Evolutionary conservation across 371 early-diverging fungal species (phyloP), one percentile per base, ranked within the genome.

Genomic region (Mucor ambiguus): DNA sequence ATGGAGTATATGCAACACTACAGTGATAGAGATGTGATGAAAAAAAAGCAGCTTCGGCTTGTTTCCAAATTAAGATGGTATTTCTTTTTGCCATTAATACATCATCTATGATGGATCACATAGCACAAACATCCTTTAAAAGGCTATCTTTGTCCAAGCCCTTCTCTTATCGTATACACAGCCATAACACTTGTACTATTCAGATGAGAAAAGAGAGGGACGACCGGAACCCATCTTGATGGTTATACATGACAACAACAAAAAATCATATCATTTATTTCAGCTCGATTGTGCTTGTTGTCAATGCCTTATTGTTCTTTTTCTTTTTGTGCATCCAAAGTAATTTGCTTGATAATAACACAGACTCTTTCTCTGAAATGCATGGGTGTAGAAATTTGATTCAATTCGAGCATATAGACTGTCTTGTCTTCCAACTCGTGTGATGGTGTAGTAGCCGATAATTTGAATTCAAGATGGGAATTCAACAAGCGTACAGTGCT

Each of bases 381-480:
- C 61, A 66, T 55, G 9, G 67, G 43, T 7, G 43, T 7, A 0
- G 9, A 54, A 38, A 24, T 4, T 11, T 56, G 26, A 20, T 41
- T 61, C 8, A 66, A 24, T 10, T 66, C n/a, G 2, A 66, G n/a
- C 4, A 7, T 60, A 28, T 64, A 28, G 9, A 14, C 35, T 28
- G 33, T 12, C 30, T 10, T 35, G 11, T 64, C 46, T 60, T 29
- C 1, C 4, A 57, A 0, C 12, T 57, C 57, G 11, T 30, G 28
- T 18, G 33, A 7, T 33, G 33, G 1, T 5, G 30, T 5, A 2
- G 44, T 56, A 5, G 60, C 6, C n/a, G 14, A 20, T 18, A 69
- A 30, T 14, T 55, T 64, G 57, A 78, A 71, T 30, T 68, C 66
- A 38, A 78, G 58, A 54, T 60, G 61, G 63, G 73, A 70, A 5